Evolutionary conservation across 768 basidiomycete species (phyloP).

Genomic region (Neoboletus subvelutipes): DNA sequence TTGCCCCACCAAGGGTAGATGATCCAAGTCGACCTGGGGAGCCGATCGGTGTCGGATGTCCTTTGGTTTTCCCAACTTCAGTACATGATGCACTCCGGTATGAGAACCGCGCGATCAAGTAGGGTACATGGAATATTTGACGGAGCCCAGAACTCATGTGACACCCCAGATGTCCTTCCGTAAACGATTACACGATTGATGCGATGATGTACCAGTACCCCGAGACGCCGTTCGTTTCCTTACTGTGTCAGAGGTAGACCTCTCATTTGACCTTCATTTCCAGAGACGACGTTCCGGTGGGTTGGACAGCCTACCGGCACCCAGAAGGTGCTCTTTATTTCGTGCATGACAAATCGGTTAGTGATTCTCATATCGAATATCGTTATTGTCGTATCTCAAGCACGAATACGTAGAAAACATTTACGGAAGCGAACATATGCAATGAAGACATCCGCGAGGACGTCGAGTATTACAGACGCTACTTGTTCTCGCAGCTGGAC

Average conservation of each 20-base stretch:
- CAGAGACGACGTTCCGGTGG: constrained; percentile 25
- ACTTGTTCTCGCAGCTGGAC: constrained; percentile 21
- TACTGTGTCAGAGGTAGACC: not conserved
- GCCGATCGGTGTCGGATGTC: not conserved
- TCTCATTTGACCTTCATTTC: not conserved
- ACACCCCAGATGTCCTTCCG: constrained; percentile 1
- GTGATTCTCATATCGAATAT: constrained; percentile 5
- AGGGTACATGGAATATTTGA: not conserved
- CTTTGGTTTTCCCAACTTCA: constrained; percentile 18
- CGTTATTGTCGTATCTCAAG: constrained; percentile 1
- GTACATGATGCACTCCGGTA: constrained; percentile 9
- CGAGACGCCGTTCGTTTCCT: constrained; percentile 19
- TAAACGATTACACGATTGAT: constrained; percentile 5
- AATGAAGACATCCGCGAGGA: constrained; percentile 34
- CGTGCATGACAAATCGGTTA: constrained; percentile 44
- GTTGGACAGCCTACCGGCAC: constrained; percentile 51
- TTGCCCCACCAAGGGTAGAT: constrained; percentile 8
- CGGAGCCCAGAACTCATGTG: not conserved
- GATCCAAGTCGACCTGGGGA: constrained; percentile 11
- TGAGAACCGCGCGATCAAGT: constrained; percentile 10
- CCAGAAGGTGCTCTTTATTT: constrained; percentile 67
- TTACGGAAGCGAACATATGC: constrained; percentile 55
- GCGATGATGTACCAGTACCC: constrained; percentile 21
- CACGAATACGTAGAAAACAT: constrained; percentile 42
- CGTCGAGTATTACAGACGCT: constrained; percentile 35